A percentile compares a stretch with the other conserved stretches of the same genome.
phyloP scores from a whole-genome alignment of 177 flowering plant genomes.

The Vitis hybrid region DNA sequence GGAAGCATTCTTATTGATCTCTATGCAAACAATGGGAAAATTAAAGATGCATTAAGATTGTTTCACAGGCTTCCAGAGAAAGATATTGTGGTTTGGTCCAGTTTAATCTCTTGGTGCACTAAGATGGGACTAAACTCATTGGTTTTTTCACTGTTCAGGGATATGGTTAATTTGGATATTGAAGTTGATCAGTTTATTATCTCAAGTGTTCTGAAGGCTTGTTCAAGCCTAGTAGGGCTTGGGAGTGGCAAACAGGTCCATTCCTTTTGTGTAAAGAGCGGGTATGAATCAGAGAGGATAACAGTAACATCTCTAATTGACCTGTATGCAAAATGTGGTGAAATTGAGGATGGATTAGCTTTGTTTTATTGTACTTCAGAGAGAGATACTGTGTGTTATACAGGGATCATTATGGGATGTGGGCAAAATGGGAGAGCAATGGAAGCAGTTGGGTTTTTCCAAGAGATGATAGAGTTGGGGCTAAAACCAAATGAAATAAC shows the following conservation, averaged over 20 bases:
- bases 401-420: conserved; percentile 34
- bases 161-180: conserved; percentile 17
- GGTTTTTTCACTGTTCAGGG: conserved; percentile 24
- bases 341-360: conserved; percentile 23
- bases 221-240: conserved; percentile 29
- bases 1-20: conserved; percentile 35
- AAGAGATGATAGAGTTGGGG: conserved; percentile 30
- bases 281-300: conserved; percentile 26
- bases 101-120: conserved; percentile 26
- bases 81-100: conserved; percentile 34
- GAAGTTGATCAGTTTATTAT: conserved; percentile 26
- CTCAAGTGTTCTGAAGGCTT: conserved; percentile 27
- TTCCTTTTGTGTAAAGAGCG: conserved; percentile 26
- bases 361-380: conserved; percentile 12
- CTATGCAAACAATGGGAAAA: conserved; percentile 22
- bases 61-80: conserved; percentile 30
- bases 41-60: conserved; percentile 19
- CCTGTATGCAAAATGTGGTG: conserved; percentile 40
- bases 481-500: conserved; percentile 50
- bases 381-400: conserved; percentile 33
- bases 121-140: conserved; percentile 13
- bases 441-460: conserved; percentile 22
- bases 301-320: conserved; percentile 26
- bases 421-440: conserved; percentile 32
- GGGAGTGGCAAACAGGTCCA: conserved; percentile 36